These are phyloP conservation scores for Pseudopithomyces maydicus DNA, from an alignment of 2,329 filamentous ascomycete species.

Conservation along the genomic window DNA sequence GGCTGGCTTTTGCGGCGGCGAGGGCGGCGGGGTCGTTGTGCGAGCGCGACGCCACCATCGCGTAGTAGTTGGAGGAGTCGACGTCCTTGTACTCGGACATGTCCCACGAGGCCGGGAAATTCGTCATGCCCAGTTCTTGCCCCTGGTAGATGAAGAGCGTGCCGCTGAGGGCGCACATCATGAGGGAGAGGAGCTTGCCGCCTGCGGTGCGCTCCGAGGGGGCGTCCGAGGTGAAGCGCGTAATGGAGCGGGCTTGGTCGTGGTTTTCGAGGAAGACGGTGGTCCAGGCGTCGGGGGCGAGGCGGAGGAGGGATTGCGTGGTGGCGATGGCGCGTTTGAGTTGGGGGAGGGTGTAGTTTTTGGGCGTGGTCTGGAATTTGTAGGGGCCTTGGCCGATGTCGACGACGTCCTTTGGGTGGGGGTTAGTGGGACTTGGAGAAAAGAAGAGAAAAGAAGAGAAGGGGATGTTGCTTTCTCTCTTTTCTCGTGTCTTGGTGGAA, in stretches of 20 bases:
- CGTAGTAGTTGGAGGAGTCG: constrained; percentile 60
- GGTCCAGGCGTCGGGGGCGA: constrained; percentile 50
- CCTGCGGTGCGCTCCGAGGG: constrained; percentile 52
- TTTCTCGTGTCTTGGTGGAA: too few relatives aligned
- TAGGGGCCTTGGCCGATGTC: constrained; percentile 43
- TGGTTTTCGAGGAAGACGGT: constrained; percentile 60
- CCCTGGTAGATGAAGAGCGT: constrained; percentile 59
- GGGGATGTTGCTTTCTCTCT: too few relatives aligned
- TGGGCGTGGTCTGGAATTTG: constrained; percentile 42
- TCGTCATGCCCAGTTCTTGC: constrained; percentile 58
- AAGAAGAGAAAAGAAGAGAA: too few relatives aligned
- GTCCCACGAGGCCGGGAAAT: constrained; percentile 50
- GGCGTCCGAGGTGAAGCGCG: constrained; percentile 54
- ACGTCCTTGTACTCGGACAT: constrained; percentile 57
- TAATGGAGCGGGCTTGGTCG: constrained; percentile 57
- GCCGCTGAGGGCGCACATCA: constrained; percentile 55
- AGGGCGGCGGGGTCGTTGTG: constrained; percentile 43
- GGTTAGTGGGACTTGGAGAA: background rate
- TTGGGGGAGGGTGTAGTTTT: constrained; percentile 36
- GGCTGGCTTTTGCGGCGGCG: constrained; percentile 54
- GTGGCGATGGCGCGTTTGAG: constrained; percentile 38
- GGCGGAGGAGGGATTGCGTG: constrained; percentile 38
- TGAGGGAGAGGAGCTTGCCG: constrained; percentile 54
- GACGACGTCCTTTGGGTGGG: constrained; percentile 44
- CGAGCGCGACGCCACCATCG: constrained; percentile 36